A percentile compares a stretch with the other conserved stretches of the same genome.
Evolutionary conservation across 2,329 filamentous ascomycete species (phyloP).

Genomic region (Nemania diffusa): DNA sequence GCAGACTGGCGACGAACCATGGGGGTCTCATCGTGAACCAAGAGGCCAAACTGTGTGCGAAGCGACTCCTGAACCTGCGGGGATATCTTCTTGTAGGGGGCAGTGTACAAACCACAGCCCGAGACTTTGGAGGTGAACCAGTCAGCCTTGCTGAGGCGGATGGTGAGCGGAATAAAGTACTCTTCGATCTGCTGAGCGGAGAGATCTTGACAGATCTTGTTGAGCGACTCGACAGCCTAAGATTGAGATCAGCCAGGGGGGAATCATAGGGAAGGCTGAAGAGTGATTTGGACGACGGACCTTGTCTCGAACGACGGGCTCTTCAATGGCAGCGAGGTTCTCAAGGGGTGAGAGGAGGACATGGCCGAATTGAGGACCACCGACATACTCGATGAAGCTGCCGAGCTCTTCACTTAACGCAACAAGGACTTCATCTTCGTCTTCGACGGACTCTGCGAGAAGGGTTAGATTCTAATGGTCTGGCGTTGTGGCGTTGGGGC

Average conservation of each 20-base stretch:
- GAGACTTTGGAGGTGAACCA: slow-evolving; percentile 99
- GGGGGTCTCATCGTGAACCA: slow-evolving; percentile 98
- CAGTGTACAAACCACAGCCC: slow-evolving; percentile 92
- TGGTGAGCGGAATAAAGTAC: slow-evolving; percentile 93
- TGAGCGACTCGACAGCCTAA: slow-evolving; percentile 96
- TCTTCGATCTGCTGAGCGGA: slow-evolving; percentile 95
- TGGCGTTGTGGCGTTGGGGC: not conserved
- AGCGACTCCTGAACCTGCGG: slow-evolving; percentile 89
- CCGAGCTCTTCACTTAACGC: slow-evolving; percentile 97
- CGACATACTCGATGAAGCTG: slow-evolving; percentile 96
- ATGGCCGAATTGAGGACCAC: slow-evolving; percentile 91
- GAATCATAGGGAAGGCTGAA: slow-evolving; percentile 28
- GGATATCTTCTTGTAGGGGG: slow-evolving; percentile 91
- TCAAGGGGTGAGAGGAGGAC: slow-evolving; percentile 96
- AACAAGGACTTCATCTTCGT: slow-evolving; percentile 97
- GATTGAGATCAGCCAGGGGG: slow-evolving; percentile 22
- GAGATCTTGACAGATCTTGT: slow-evolving; percentile 97
- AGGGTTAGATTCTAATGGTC: slow-evolving; percentile 45
- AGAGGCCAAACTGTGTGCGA: slow-evolving; percentile 87
- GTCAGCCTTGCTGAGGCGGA: slow-evolving; percentile 97
- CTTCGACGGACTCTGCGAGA: slow-evolving; percentile 90
- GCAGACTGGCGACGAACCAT: slow-evolving; percentile 98
- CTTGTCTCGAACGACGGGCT: slow-evolving; percentile 98
- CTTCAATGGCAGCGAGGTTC: slow-evolving; percentile 98
- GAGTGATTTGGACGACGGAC: slow-evolving; percentile 60